phyloP scores from a whole-genome alignment of 2,329 filamentous ascomycete species.

The Fusarium agapanthi region DNA sequence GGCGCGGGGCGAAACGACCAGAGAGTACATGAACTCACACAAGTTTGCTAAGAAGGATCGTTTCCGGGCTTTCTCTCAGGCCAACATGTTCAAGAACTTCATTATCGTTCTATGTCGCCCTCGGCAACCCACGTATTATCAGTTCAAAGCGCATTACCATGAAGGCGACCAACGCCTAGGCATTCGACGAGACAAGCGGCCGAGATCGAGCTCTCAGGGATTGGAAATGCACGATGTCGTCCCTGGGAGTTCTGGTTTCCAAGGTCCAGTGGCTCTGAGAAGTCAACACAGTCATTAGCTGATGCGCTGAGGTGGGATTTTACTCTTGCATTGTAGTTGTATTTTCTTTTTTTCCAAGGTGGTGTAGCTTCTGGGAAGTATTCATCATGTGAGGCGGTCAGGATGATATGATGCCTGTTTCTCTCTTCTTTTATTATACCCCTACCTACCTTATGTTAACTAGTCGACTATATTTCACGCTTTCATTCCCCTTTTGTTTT shows the following conservation, averaged over 20 bases:
- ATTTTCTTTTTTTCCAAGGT: neutral
- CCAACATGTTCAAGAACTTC: constrained; percentile 79
- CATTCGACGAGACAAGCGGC: constrained; percentile 48
- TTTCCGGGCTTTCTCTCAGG: constrained; percentile 88
- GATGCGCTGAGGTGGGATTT: constrained; percentile 1
- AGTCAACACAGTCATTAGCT: constrained; percentile 42
- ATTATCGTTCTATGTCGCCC: constrained; percentile 82
- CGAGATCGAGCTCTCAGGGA: constrained; percentile 69
- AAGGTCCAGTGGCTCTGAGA: constrained; percentile 61
- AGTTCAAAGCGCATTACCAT: constrained; percentile 80
- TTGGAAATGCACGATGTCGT: constrained; percentile 79
- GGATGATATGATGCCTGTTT: constrained; percentile 37
- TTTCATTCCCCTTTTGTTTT: constrained; percentile 11
- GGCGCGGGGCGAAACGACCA: constrained; percentile 89
- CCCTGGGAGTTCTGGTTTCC: constrained; percentile 57
- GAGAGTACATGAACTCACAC: constrained; percentile 95
- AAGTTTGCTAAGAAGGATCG: constrained; percentile 94
- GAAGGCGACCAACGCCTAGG: constrained; percentile 88
- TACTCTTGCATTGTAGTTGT: constrained; percentile 14
- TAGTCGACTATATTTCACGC: constrained; percentile 25
- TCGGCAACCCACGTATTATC: constrained; percentile 85
- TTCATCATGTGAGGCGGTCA: constrained; percentile 29
- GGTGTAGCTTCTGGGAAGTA: constrained; percentile 42
- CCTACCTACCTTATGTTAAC: constrained; percentile 23
- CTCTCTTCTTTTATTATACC: constrained; percentile 34